Evolutionary conservation across 768 basidiomycete species (phyloP), one percentile per base, ranked within the genome.

Genomic region (Nidularia pulvinata): DNA sequence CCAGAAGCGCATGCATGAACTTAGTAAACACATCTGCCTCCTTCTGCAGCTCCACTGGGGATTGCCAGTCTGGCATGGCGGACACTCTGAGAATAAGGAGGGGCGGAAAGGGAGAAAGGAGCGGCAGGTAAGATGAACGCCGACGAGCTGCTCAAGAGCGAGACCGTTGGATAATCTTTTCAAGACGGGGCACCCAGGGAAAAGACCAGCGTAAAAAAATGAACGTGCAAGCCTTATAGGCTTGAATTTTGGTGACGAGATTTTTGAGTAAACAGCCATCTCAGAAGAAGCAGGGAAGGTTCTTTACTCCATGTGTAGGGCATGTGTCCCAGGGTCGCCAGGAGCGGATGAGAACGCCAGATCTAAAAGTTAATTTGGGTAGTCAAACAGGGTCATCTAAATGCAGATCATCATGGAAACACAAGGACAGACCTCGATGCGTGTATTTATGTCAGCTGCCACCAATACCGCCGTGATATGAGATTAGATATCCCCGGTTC

Each of bases 1-100:
- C 85, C 34, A 86, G 67, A 49, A 86, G 68, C 14, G 71, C 73
- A 55, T 87, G 84, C 72, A 80, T 80, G 16, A 86, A 74, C 57
- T 81, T 83, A 54, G 62, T 63, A 59, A 81, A 80, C 49, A 70
- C 67, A 33, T 65, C 70, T 6, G 69, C 68, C 57, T 86, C 81
- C 51, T 71, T 72, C 59, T 62, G 61, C 45, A 86, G 22, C 64
- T 84, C 82, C 4, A 55, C 57, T 14, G 67, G 64, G 13, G 81
- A 80, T 51, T 70, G 72, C 85, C 85, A 87, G 67, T 85, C 74
- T 48, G 75, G 73, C 80, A 82, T 82, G 36, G 53, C 63, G 35
- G 34, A 39, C 6, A 36, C 14, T 10, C 14, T 16, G 36, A 25
- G 49, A 9, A 30, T 50, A 19, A 19, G 51, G 46, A 10, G 51